Base-by-base conservation (phyloP, 169 alveolate species). In the Hepatocystis sp. region DNA sequence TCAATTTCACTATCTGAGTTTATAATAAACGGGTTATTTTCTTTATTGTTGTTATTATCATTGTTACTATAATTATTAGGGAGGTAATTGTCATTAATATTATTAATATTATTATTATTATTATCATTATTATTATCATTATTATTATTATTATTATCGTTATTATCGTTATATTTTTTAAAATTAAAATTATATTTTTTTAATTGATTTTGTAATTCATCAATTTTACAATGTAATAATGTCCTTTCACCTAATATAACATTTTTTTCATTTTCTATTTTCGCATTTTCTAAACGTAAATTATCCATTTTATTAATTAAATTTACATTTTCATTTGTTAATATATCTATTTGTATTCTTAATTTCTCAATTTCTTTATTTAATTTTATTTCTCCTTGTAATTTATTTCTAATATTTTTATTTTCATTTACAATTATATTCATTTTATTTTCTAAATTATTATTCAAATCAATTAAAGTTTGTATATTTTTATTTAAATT, bases 211-310 rank as follows among this genome's bases (percentile, higher is more conserved):
- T 71, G 76, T 17, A 71, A 49, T 71, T 55, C 76, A 19, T 71
- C 86, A 71, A 71, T 71, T 71, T 71, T 71, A 51, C 86, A 71
- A 49, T 71, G 68, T 27, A 71, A 56, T 42, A 71, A 27, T 7
- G 86, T 71, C 53, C 58, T 71, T 28, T 71, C 86, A 44, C 86
- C 58, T 42, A 71, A 46, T 15, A 71, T 36, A 49, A 71, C 86
- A 40, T 71, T 71, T 71, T 71, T 71, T 61, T 71, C 86, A 51
- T 58, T 71, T 71, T 71, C 86, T 25, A 71, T 71, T 58, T 71
- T 71, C 0, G 86, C 55, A 61, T 71, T 71, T 71, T 71, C 86
- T 61, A 71, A 71, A 34, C 86, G 49, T 42, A 71, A 61, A 2
- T 39, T 34, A 71, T 71, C 86, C 15, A 71, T 71, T 58, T 71